phyloP scores from a whole-genome alignment of 768 basidiomycete genomes.

The Tephrocybe rancida region DNA sequence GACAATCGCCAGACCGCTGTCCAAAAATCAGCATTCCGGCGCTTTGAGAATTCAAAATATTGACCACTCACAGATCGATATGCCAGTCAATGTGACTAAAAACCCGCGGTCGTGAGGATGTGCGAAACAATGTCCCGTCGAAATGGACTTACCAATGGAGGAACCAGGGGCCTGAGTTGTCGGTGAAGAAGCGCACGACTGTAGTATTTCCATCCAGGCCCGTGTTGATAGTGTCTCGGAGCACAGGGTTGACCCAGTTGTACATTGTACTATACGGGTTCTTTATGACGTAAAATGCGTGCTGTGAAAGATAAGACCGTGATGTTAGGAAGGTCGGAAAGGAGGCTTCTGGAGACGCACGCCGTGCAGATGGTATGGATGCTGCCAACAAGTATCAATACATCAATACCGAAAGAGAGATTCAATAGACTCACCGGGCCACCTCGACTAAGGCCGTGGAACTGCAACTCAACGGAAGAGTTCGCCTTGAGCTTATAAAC shows the following conservation, averaged over 20 bases:
- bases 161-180: conserved; percentile 69
- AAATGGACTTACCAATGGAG: no score
- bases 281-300: conserved; percentile 39
- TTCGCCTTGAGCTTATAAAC: conserved; percentile 2
- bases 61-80: conserved; percentile 5
- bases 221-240: conserved; percentile 38
- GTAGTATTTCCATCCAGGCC: conserved; percentile 35
- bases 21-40: background rate
- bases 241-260: conserved; percentile 21
- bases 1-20: conserved; percentile 6
- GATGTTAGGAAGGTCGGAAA: background rate
- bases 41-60: background rate
- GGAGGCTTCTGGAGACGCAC: conserved; percentile 15
- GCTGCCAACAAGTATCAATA: conserved; percentile 16
- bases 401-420: background rate
- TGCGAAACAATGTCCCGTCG: conserved; percentile 8
- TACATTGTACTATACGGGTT: conserved; percentile 29
- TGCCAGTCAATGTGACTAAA: conserved; percentile 16
- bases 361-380: conserved; percentile 34
- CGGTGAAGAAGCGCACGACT: conserved; percentile 60
- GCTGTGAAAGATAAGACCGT: conserved; percentile 19
- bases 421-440: conserved; percentile 7
- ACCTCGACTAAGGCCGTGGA: background rate
- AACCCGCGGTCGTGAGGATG: background rate
- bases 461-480: conserved; percentile 25